Evolutionary conservation across 2,329 filamentous ascomycete genomes (phyloP).

Genomic region (Fusarium pseudograminearum): DNA sequence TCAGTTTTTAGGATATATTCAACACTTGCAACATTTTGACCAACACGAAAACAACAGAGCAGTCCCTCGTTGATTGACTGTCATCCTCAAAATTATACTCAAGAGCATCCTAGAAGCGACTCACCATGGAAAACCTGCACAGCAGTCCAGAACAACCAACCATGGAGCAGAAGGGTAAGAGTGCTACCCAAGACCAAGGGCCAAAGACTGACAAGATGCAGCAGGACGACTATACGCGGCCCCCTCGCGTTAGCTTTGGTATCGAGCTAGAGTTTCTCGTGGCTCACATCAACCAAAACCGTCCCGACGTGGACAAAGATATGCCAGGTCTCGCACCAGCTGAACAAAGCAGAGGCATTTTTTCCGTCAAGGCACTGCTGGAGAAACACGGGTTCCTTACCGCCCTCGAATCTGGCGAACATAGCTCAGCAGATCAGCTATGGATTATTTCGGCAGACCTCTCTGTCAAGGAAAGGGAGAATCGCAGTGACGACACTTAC

Average conservation of each 20-base stretch:
- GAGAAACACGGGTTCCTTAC: not conserved
- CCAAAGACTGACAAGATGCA: not conserved
- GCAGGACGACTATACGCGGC: slow-evolving; percentile 27
- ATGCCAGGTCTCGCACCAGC: slow-evolving; percentile 15
- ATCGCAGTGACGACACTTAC: not conserved
- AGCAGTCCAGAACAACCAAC: not conserved
- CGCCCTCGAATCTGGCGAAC: no score
- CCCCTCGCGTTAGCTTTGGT: slow-evolving; percentile 38
- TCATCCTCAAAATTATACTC: not conserved
- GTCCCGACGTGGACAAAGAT: slow-evolving; percentile 2
- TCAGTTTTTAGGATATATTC: not conserved
- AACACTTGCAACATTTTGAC: not conserved
- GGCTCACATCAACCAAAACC: not conserved
- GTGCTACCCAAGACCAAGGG: not conserved
- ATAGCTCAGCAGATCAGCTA: not conserved
- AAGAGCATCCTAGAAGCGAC: not conserved
- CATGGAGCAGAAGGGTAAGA: slow-evolving; percentile 9
- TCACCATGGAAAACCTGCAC: not conserved
- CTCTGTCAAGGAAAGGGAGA: slow-evolving; percentile 6
- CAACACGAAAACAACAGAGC: not conserved
- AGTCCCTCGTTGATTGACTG: not conserved
- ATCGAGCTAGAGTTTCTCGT: slow-evolving; percentile 40
- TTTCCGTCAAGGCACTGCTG: slow-evolving; percentile 4
- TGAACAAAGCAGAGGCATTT: not conserved
- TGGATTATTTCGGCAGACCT: slow-evolving; percentile 25